A percentile compares a stretch with the other conserved stretches of the same genome.
Conservation (phyloP, 2,329 filamentous ascomycete species). For the Gaeumannomyces sp. region DNA sequence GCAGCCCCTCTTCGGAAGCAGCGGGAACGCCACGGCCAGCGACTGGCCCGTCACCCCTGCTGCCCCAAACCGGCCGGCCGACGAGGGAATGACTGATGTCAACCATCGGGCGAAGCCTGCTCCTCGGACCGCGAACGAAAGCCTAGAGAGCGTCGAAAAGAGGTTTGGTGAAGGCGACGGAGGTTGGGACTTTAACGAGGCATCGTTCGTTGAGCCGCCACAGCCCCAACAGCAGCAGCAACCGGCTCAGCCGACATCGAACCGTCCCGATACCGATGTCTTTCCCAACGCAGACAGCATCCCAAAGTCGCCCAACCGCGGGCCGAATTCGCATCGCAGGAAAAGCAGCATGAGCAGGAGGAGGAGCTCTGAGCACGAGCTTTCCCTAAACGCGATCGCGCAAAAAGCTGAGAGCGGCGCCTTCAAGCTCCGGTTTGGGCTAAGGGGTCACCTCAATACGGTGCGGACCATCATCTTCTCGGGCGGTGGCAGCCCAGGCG, state of each 20-base stretch:
- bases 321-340: conserved; percentile 63
- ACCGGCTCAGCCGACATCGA: conserved; percentile 37
- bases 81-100: conserved; percentile 20
- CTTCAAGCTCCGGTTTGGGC: conserved; percentile 89
- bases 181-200: conserved; percentile 85
- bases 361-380: conserved; percentile 61
- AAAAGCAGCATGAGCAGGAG: conserved; percentile 74
- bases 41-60: conserved; percentile 27
- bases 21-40: conserved; percentile 8
- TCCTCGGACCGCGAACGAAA: conserved; percentile 35
- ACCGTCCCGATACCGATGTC: conserved; percentile 76
- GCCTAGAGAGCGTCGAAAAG: conserved; percentile 33
- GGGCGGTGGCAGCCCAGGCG: conserved; percentile 87
- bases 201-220: conserved; percentile 52
- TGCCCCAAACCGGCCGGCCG: conserved; percentile 17
- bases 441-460: conserved; percentile 88
- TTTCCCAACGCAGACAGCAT: conserved; percentile 79
- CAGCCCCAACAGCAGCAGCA: conserved; percentile 33
- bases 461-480: conserved; percentile 95
- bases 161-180: conserved; percentile 57
- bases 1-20: conserved; percentile 29
- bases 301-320: conserved; percentile 72
- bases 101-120: conserved; percentile 33
- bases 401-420: conserved; percentile 64
- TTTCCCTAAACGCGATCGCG: conserved; percentile 40